Conservation (phyloP, 1,139 yeast genomes). For the Groenewaldozyma auringiensis region DNA sequence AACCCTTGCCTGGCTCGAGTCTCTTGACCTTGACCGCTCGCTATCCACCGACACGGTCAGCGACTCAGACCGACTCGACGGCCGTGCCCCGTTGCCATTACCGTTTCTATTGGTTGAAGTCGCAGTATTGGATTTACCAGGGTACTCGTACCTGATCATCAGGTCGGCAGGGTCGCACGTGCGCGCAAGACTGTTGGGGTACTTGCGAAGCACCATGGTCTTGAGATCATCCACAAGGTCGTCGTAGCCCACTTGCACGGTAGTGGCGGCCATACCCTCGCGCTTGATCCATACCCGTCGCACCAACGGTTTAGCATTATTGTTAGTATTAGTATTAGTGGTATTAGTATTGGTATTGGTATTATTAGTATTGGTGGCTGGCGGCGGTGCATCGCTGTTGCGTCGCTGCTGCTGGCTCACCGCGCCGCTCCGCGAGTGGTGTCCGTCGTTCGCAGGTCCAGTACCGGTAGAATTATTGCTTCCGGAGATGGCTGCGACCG, state of each 20-base stretch:
- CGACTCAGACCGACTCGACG: not conserved
- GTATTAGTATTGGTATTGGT: too few relatives aligned
- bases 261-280: constrained; percentile 56
- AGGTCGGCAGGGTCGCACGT: constrained; percentile 65
- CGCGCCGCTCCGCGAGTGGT: not conserved
- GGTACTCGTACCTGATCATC: constrained; percentile 14
- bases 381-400: too few relatives aligned
- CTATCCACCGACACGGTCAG: not conserved
- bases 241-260: constrained; percentile 45
- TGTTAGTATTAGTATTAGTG: too few relatives aligned
- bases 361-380: too few relatives aligned
- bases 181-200: constrained; percentile 60
- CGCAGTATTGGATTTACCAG: not conserved
- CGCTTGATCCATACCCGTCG: constrained; percentile 59
- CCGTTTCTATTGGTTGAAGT: not conserved
- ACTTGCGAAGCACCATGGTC: constrained; percentile 48
- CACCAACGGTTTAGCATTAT: not conserved
- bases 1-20: constrained; percentile 6
- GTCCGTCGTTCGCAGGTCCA: not conserved
- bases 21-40: not conserved
- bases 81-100: not conserved
- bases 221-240: constrained; percentile 74
- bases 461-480: not conserved
- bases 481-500: not conserved
- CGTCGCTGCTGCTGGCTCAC: not conserved